phyloP scores from a whole-genome alignment of 2,329 filamentous ascomycete species.

The Claviceps sp. region DNA sequence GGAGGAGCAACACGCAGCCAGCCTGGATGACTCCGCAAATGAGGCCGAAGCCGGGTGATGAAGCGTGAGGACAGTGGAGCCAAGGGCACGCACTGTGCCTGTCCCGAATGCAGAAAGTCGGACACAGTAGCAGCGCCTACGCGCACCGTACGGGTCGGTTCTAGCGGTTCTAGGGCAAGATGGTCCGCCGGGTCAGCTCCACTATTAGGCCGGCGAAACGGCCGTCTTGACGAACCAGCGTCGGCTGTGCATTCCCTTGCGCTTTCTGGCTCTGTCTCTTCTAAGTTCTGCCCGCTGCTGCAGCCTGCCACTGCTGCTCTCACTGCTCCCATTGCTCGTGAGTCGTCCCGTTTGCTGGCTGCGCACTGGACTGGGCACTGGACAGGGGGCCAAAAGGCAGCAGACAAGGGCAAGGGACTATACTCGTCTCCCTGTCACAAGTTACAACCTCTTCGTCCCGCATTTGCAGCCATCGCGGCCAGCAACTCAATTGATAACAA shows the following conservation, averaged over 20 bases:
- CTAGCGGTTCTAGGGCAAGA: neutral
- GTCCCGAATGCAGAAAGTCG: neutral
- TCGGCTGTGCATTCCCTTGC: constrained; percentile 9
- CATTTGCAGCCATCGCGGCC: neutral
- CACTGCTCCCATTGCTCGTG: neutral
- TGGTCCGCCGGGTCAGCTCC: constrained; percentile 21
- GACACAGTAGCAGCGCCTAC: constrained; percentile 1
- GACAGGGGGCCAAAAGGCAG: too few relatives aligned
- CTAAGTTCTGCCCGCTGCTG: neutral
- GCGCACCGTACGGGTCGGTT: neutral
- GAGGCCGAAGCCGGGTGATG: constrained; percentile 3
- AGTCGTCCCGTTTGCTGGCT: neutral
- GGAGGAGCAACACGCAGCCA: neutral
- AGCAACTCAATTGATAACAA: neutral
- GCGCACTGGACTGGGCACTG: too few relatives aligned
- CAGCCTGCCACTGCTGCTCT: neutral
- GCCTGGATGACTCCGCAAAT: constrained; percentile 5
- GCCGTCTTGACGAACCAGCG: constrained; percentile 32
- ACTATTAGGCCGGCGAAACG: constrained; percentile 47
- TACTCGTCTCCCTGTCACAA: too few relatives aligned
- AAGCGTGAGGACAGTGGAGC: neutral
- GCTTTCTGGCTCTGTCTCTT: constrained; percentile 8
- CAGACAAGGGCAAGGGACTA: too few relatives aligned
- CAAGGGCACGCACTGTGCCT: neutral
- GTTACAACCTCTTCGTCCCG: too few relatives aligned